phyloP scores from a whole-genome alignment of 352 stramenopile species.

The Aphanomyces euteiches region DNA sequence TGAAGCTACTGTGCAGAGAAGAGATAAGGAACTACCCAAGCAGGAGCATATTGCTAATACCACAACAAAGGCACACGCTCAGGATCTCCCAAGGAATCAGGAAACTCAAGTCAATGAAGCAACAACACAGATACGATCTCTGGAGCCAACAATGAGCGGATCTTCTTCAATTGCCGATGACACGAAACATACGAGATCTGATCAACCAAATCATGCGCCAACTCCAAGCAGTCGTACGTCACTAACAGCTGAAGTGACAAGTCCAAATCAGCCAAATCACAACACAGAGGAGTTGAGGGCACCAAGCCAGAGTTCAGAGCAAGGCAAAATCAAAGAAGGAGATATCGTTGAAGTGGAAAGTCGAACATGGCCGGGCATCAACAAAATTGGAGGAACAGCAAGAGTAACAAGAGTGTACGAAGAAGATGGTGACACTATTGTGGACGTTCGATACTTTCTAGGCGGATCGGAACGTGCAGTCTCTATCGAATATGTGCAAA shows the following conservation, averaged over 20 bases:
- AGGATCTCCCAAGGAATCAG: too few relatives aligned
- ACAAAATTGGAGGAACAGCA: slow-evolving; percentile 72
- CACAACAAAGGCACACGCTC: too few relatives aligned
- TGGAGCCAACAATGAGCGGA: too few relatives aligned
- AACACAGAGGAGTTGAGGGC: too few relatives aligned
- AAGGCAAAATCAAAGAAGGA: slow-evolving; percentile 39
- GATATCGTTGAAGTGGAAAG: slow-evolving; percentile 57
- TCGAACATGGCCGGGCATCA: slow-evolving; percentile 84
- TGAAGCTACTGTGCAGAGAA: background rate
- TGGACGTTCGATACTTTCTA: slow-evolving; percentile 79
- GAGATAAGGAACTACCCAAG: background rate
- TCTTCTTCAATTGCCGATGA: too few relatives aligned
- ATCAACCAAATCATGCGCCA: background rate
- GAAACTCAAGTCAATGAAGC: too few relatives aligned
- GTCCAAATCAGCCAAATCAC: background rate
- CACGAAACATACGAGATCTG: background rate
- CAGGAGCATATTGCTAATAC: background rate
- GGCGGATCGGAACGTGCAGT: slow-evolving; percentile 74
- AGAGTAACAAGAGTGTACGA: slow-evolving; percentile 48
- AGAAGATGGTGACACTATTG: slow-evolving; percentile 44
- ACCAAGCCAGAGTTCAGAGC: background rate
- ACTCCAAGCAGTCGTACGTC: background rate
- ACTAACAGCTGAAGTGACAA: too few relatives aligned
- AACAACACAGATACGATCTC: too few relatives aligned
- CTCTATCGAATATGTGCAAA: slow-evolving; percentile 59